Base-by-base conservation (phyloP, 1,139 yeast genomes). In the Sugiyamaella japonica region DNA sequence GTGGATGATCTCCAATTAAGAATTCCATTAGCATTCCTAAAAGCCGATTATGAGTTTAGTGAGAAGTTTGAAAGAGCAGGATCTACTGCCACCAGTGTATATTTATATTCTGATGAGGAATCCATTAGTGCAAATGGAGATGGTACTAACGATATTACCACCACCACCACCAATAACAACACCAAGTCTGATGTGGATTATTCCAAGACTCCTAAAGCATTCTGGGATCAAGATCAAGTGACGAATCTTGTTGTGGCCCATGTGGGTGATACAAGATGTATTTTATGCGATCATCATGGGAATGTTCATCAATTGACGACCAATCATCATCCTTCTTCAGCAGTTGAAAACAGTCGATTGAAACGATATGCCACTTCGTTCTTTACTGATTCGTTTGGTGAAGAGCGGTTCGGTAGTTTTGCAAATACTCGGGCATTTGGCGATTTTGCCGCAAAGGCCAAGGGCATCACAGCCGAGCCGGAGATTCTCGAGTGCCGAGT, bases 401-500 rank as follows among this genome's bases (percentile, higher is more conserved):
- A 90, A 66, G 89, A 87, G 65, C 70, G 99, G 58, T 91, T 86
- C 65, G 80, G 89, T 46, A 81, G 86, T 58, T 84, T 85, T 64
- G 97, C 97, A 42, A 93, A 93, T 67, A 93, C 99, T 1, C 77
- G 99, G 59, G 80, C 97, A 1, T 93, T 93, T 76, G 99, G 99
- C 37, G 99, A 93, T 70, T 67, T 85, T 16, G 75, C 78, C 37
- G 96, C 84, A 56, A 93, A 93, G 69, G 78, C 85, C 34, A 81
- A 83, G 68, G 99, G 99, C 0, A 84, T 93, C 2, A 79, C 90
- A 0, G 90, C 97, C 2, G 99, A 93, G 71, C 99, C 99, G 0
- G 97, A 93, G 59, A 76, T 93, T 47, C 73, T 79, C 15, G 88
- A 88, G 57, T 82, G 78, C 61, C 68, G 84, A 12, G 73, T 88